Conservation (phyloP, 2,329 filamentous ascomycete genomes). For the Aspergillus clavatus region DNA sequence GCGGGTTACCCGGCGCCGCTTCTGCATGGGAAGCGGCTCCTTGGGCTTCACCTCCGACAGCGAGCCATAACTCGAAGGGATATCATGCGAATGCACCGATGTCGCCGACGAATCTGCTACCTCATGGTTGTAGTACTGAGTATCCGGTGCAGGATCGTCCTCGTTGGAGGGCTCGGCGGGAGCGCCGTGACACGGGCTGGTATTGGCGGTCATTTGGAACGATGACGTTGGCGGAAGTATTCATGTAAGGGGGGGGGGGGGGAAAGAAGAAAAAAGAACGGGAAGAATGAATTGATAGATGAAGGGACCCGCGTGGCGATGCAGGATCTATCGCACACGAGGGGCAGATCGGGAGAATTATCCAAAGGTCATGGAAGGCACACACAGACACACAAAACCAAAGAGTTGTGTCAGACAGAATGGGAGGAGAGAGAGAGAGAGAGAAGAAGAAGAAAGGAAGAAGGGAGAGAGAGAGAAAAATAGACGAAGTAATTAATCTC, state of each 20-base stretch:
- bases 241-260: constrained; percentile 12
- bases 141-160: constrained; percentile 24
- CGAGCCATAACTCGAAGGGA: constrained; percentile 16
- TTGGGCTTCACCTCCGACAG: constrained; percentile 26
- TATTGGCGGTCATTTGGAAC: constrained; percentile 23
- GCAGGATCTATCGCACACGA: constrained; percentile 18
- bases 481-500: constrained; percentile 3
- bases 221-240: constrained; percentile 11
- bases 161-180: constrained; percentile 25
- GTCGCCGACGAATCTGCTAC: constrained; percentile 10
- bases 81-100: constrained; percentile 13
- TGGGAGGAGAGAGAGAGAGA: neutral
- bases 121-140: constrained; percentile 18
- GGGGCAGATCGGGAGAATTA: constrained; percentile 14
- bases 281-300: constrained; percentile 10
- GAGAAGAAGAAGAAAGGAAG: neutral
- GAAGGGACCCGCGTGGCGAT: constrained; percentile 16
- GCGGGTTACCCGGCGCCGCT: constrained; percentile 70
- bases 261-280: constrained; percentile 8
- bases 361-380: constrained; percentile 19
- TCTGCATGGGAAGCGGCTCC: constrained; percentile 58
- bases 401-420: no score
- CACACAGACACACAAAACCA: no score
- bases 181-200: constrained; percentile 16
- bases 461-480: neutral